phyloP scores from a whole-genome alignment of 371 early-diverging fungal species.

The Conidiobolus incongruus region DNA sequence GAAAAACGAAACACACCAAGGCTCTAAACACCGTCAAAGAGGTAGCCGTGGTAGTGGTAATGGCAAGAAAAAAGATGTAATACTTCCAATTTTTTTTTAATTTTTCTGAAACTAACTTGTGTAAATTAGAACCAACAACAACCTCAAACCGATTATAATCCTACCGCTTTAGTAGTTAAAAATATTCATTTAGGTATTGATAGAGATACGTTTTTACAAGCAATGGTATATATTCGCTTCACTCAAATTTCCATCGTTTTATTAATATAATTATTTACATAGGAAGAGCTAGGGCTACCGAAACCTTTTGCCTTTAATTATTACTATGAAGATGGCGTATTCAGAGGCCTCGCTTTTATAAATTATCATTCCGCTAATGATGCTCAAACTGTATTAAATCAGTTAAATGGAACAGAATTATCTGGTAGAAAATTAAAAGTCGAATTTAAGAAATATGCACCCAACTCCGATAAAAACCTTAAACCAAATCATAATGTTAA shows the following conservation, averaged over 20 bases:
- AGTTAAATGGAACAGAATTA: constrained; percentile 40
- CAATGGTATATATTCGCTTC: no score
- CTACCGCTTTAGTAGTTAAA: constrained; percentile 60
- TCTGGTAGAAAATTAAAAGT: constrained; percentile 52
- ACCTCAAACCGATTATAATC: constrained; percentile 31
- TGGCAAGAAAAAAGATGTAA: no score
- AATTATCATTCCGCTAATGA: constrained; percentile 56
- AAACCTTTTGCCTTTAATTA: constrained; percentile 62
- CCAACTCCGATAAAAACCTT: not conserved
- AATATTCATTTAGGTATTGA: constrained; percentile 62
- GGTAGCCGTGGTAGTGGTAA: no score
- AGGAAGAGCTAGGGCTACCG: constrained; percentile 34
- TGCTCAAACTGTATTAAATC: constrained; percentile 35
- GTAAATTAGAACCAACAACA: no score
- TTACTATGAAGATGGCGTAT: constrained; percentile 54
- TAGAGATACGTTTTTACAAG: constrained; percentile 39
- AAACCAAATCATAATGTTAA: not conserved
- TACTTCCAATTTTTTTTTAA: no score
- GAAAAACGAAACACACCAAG: no score
- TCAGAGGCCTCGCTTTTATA: constrained; percentile 63
- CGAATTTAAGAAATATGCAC: constrained; percentile 30
- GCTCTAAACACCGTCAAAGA: no score
- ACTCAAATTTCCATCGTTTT: no score
- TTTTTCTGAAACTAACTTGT: no score
- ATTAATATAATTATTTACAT: not conserved